Base-by-base conservation (phyloP, 2,329 filamentous ascomycete genomes). In the Botrytis elliptica region DNA sequence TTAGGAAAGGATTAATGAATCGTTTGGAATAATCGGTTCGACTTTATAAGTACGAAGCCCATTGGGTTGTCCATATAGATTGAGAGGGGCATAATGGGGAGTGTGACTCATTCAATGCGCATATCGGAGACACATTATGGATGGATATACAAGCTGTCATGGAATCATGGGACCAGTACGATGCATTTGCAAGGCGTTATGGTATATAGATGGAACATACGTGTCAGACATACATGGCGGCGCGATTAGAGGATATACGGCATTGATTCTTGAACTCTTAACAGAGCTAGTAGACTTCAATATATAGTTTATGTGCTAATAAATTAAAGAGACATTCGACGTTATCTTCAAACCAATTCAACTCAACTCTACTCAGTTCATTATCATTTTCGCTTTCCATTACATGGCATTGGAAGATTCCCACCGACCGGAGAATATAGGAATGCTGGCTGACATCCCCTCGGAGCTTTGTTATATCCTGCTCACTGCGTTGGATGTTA, bases 1-100 rank as follows among this genome's bases (percentile, higher is more conserved):
- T 95, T 63, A 87, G 94, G 78, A 85, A 84, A 79, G 84, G 81
- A 71, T 81, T 95, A 78, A 94, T 97, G 73, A 70, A 52, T 55
- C 75, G 63, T 66, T 64, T 78, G 60, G 76, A 77, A 59, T 79
- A 62, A 74, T 33, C 25, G 16, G 9, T 18, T 22, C 59, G 44
- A 44, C 20, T 52, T 57, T 25, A 3, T 9, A 40, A 40, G 8
- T 2, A 42, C 33, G 5, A n/a, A 4, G 14, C 36, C 38, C 25
- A 42, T 55, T 25, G n/a, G 36, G 18, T 29, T 42, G 46, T 57
- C 36, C 65, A 18, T 38, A 68, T 42, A 10, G 18, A 1, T 42
- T 42, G 60, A 25, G 36, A 44, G 9, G 36, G 49, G 38, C 49
- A 42, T 38, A 38, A 66, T 10, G 46, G 33, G 12, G 22, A 22